Conservation (phyloP, 2,329 filamentous ascomycete genomes). For the Nakataea oryzae region DNA sequence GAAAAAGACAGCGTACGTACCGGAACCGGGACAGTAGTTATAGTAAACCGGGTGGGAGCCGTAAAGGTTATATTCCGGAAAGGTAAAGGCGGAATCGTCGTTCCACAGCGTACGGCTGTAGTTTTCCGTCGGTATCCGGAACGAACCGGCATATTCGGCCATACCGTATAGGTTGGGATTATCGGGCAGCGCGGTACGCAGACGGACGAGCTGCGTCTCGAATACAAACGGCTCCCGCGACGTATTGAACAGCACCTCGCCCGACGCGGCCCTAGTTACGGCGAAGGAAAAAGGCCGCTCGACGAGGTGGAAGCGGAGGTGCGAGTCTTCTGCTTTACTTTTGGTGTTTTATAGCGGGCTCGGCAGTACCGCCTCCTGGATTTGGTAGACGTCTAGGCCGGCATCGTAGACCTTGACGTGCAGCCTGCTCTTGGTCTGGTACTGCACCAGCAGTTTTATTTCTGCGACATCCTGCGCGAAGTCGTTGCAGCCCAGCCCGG, state of each 20-base stretch:
- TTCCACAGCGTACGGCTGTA: conserved; percentile 50
- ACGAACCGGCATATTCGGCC: conserved; percentile 65
- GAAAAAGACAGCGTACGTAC: conserved; percentile 48
- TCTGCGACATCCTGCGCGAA: conserved; percentile 67
- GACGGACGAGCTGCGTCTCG: conserved; percentile 65
- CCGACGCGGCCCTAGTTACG: conserved; percentile 23
- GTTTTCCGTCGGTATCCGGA: conserved; percentile 56
- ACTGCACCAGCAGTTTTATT: conserved; percentile 57
- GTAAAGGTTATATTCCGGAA: conserved; percentile 52
- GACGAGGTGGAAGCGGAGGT: conserved; percentile 51
- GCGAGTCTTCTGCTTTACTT: neutral
- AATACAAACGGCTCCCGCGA: conserved; percentile 58
- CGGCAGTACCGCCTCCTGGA: conserved; percentile 3
- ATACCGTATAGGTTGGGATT: conserved; percentile 67
- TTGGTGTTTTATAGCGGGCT: neutral
- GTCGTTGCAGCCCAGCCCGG: conserved; percentile 61
- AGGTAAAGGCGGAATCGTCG: neutral
- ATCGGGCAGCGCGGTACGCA: conserved; percentile 59
- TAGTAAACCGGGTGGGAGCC: conserved; percentile 55
- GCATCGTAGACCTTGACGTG: conserved; percentile 52
- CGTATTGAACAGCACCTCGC: conserved; percentile 58
- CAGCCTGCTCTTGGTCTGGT: conserved; percentile 53
- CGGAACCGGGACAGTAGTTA: conserved; percentile 40
- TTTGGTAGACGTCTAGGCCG: conserved; percentile 2
- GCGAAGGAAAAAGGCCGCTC: conserved; percentile 42